Percentiles rank a stretch among this genome's conserved stretches.
phyloP scores from a whole-genome alignment of 208 protist genomes.

The Phytomonas serpens region DNA sequence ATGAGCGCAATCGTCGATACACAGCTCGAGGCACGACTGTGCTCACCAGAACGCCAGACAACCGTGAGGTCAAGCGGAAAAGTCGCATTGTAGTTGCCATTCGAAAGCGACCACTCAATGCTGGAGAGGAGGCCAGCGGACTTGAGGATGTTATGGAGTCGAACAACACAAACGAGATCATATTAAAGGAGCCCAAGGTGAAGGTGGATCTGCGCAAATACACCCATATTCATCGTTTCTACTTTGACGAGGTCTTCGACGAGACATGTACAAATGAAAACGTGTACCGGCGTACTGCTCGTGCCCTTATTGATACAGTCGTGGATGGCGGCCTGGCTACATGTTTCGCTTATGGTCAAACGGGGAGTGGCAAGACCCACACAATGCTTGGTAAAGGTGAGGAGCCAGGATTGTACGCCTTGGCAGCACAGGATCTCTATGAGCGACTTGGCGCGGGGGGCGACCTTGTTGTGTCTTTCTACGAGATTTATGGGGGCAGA shows the following conservation, averaged over 20 bases:
- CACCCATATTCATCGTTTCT: conserved; percentile 93
- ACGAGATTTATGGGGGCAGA: conserved; percentile 82
- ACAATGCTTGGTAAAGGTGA: conserved; percentile 78
- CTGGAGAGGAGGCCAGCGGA: conserved; percentile 38
- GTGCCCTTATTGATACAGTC: conserved; percentile 48
- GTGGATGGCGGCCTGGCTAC: conserved; percentile 58
- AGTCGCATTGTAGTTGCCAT: conserved; percentile 84
- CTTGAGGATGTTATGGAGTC: conserved; percentile 75
- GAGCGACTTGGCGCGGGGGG: conserved; percentile 27
- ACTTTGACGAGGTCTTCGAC: conserved; percentile 94
- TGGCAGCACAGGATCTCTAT: conserved; percentile 66
- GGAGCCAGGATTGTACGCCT: conserved; percentile 61
- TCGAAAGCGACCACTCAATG: conserved; percentile 87
- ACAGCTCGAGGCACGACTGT: conserved; percentile 55
- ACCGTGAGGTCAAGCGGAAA: conserved; percentile 31
- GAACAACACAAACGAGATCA: conserved; percentile 57
- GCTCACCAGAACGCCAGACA: conserved; percentile 25
- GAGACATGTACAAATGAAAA: conserved; percentile 79
- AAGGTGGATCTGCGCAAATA: conserved; percentile 95
- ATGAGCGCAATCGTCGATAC: conserved; percentile 11
- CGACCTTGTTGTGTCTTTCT: conserved; percentile 53
- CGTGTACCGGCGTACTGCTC: conserved; percentile 85
- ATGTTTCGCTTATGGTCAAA: conserved; percentile 90
- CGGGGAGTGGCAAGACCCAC: conserved; percentile 89
- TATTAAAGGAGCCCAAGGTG: conserved; percentile 80